These are phyloP conservation scores for Croton setiger DNA, from an alignment of 441 rosid genomes.

Conservation along the genomic window DNA sequence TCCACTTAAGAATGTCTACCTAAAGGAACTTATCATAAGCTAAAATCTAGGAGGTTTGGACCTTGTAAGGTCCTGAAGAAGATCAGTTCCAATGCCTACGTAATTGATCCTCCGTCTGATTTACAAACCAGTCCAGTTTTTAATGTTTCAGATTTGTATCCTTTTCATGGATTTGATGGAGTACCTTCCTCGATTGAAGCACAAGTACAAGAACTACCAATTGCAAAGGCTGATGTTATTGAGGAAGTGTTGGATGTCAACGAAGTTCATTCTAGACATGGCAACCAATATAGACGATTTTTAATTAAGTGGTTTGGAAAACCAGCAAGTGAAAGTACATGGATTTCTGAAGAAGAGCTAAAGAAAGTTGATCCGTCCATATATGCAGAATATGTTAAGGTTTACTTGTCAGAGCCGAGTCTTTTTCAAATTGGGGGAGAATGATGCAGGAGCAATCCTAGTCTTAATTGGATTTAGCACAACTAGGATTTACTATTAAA, in stretches of 20 bases:
- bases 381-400: not conserved
- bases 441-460: not conserved
- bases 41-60: too few species aligned
- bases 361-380: not conserved
- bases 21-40: too few species aligned
- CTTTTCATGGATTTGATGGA: too few species aligned
- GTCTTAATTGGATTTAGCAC: too few species aligned
- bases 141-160: too few species aligned
- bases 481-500: too few species aligned
- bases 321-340: not conserved
- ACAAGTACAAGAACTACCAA: too few species aligned
- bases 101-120: not conserved
- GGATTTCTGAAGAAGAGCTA: not conserved
- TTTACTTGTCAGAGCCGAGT: not conserved
- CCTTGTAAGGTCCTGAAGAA: not conserved
- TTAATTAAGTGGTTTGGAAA: not conserved
- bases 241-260: too few species aligned
- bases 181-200: too few species aligned
- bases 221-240: too few species aligned
- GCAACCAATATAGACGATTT: not conserved
- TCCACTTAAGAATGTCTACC: too few species aligned
- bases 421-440: not conserved
- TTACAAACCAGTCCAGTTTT: too few species aligned
- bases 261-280: not conserved
- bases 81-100: not conserved